These are phyloP conservation scores for Leishmania mexicana DNA, from an alignment of 208 protist species.

Conservation along the genomic window DNA sequence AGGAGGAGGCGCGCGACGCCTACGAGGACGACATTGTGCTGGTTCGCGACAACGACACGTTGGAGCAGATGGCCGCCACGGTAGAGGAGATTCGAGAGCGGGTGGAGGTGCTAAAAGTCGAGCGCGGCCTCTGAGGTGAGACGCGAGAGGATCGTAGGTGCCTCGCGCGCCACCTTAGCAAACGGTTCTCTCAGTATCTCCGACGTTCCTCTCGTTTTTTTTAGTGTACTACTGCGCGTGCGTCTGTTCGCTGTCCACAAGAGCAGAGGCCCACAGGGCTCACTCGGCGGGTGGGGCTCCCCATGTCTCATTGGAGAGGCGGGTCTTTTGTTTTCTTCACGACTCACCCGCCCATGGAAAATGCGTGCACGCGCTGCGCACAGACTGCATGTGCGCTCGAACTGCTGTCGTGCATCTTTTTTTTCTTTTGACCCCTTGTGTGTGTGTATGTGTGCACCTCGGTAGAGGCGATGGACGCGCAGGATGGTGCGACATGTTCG, in stretches of 20 bases:
- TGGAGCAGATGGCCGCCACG: slow-evolving; percentile 94
- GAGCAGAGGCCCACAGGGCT: background rate
- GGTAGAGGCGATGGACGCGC: background rate
- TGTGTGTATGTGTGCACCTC: background rate
- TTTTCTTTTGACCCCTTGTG: background rate
- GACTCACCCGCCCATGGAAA: background rate
- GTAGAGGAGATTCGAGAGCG: slow-evolving; percentile 68
- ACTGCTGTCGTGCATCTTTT: background rate
- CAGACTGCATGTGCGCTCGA: background rate
- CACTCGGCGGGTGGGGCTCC: background rate
- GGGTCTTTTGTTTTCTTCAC: background rate
- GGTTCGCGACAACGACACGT: slow-evolving; percentile 87
- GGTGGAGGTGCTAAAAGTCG: slow-evolving; percentile 53
- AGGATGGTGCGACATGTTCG: background rate
- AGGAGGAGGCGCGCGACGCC: slow-evolving; percentile 94
- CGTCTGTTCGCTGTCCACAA: background rate
- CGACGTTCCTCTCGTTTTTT: background rate
- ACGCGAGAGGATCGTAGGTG: background rate
- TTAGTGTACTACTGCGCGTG: too few species aligned
- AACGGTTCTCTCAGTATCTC: background rate
- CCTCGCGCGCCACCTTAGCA: background rate
- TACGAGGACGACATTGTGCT: slow-evolving; percentile 93
- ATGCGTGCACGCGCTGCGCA: background rate
- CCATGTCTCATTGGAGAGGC: background rate
- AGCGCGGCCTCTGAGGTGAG: slow-evolving; percentile 21